Percentiles rank a stretch among this genome's conserved stretches.
Evolutionary conservation across 257 asterid genomes (phyloP).

Genomic region (Scutellaria galericulata): DNA sequence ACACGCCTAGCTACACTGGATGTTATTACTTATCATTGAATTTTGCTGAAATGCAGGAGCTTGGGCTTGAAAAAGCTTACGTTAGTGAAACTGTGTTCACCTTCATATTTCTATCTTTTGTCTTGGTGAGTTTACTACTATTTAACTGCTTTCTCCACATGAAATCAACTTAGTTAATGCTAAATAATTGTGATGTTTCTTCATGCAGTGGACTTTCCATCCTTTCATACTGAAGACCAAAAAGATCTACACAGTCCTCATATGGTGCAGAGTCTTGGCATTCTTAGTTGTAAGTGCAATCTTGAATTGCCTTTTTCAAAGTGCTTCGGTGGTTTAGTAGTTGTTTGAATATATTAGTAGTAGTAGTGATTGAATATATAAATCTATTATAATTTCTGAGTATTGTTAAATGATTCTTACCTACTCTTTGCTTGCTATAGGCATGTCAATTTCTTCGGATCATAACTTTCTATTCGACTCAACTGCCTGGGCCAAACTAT

Average conservation of each 20-base stretch:
- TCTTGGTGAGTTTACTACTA: conserved; percentile 64
- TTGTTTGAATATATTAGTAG: no score
- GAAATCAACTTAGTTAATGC: neutral
- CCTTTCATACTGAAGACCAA: conserved; percentile 90
- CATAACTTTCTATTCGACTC: conserved; percentile 93
- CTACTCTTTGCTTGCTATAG: conserved; percentile 47
- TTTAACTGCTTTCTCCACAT: neutral
- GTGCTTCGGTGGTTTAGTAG: neutral
- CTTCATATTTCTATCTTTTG: conserved; percentile 72
- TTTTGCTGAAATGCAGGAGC: conserved; percentile 65
- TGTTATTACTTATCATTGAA: conserved; percentile 32
- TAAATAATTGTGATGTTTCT: conserved; percentile 34
- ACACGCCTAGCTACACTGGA: conserved; percentile 13
- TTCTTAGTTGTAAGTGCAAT: conserved; percentile 81
- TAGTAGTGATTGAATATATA: no score
- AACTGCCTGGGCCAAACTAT: conserved; percentile 96
- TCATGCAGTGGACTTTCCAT: conserved; percentile 96
- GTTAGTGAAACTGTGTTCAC: conserved; percentile 91
- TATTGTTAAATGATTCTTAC: neutral
- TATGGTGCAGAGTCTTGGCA: conserved; percentile 98
- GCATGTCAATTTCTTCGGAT: conserved; percentile 90
- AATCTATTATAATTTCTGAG: neutral
- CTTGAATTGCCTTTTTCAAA: neutral
- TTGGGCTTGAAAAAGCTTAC: conserved; percentile 81
- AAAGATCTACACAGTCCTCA: conserved; percentile 89